phyloP scores from a whole-genome alignment of 73 alveolate species.

The Tetrahymena thermophila region DNA sequence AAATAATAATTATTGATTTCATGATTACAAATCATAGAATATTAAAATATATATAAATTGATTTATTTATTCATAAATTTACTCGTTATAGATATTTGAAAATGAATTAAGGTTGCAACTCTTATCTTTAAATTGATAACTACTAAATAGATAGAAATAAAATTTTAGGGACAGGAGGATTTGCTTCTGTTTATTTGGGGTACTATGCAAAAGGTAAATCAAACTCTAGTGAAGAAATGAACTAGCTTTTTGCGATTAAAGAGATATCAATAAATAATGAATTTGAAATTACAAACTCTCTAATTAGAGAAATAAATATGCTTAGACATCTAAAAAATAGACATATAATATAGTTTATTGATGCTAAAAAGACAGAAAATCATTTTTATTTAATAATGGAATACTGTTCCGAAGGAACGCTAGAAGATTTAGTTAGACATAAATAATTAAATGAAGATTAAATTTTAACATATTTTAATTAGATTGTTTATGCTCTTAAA shows the following conservation, averaged over 20 bases:
- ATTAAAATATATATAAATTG: neutral
- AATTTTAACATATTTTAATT: slow-evolving; percentile 21
- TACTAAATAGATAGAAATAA: neutral
- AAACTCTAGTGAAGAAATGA: neutral
- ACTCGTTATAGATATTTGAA: neutral
- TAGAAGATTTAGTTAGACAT: slow-evolving; percentile 23
- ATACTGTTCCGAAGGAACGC: slow-evolving; percentile 37
- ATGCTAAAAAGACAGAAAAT: slow-evolving; percentile 35
- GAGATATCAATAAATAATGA: neutral
- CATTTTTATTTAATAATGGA: slow-evolving; percentile 29
- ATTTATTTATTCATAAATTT: neutral
- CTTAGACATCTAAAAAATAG: neutral
- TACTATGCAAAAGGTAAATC: neutral
- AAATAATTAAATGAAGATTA: slow-evolving; percentile 22
- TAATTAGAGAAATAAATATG: neutral
- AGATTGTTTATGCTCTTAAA: slow-evolving; percentile 29
- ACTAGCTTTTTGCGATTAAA: neutral
- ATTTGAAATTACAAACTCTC: neutral
- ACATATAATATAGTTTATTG: slow-evolving; percentile 24
- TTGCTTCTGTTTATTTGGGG: neutral
- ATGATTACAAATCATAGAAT: neutral
- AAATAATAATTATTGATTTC: no score
- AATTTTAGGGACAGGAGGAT: neutral
- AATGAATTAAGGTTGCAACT: neutral
- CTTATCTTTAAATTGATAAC: neutral